These are phyloP conservation scores for Wickerhamiella galacta DNA, from an alignment of 805 yeast species.

Conservation along the genomic window DNA sequence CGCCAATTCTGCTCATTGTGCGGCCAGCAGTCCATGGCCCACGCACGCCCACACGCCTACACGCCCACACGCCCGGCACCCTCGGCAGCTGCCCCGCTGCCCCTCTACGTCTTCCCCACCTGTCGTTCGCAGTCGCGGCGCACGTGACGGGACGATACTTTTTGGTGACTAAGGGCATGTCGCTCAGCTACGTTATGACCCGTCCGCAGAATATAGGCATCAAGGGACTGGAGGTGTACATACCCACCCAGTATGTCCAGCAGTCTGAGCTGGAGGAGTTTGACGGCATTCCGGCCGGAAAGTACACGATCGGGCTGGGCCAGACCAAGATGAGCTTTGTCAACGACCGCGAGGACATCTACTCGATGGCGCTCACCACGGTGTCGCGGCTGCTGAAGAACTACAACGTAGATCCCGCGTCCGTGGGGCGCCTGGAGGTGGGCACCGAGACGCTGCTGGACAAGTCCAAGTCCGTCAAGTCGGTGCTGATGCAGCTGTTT, in stretches of 20 bases:
- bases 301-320: slow-evolving; percentile 96
- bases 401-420: slow-evolving; percentile 63
- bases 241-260: slow-evolving; percentile 66
- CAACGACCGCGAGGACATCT: slow-evolving; percentile 92
- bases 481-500: slow-evolving; percentile 87
- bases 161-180: too few species aligned
- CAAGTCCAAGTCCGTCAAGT: slow-evolving; percentile 91
- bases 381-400: slow-evolving; percentile 58
- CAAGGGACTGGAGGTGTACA: slow-evolving; percentile 85
- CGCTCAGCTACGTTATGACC: slow-evolving; percentile 10
- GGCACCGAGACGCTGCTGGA: slow-evolving; percentile 96
- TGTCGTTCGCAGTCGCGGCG: too few species aligned
- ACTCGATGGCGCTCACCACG: slow-evolving; percentile 86
- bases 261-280: slow-evolving; percentile 74
- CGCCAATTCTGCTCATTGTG: too few species aligned
- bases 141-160: too few species aligned
- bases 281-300: slow-evolving; percentile 82
- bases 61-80: too few species aligned
- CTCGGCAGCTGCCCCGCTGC: slow-evolving; percentile 10
- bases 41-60: too few species aligned
- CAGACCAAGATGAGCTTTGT: slow-evolving; percentile 97
- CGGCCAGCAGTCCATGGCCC: too few species aligned
- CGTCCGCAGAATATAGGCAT: slow-evolving; percentile 81
- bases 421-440: slow-evolving; percentile 88
- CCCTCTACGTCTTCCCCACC: slow-evolving; percentile 6